A percentile compares a stretch with the other conserved stretches of the same genome.
Conservation (phyloP, 495 filamentous ascomycete species). For the Cudoniella acicularis region DNA sequence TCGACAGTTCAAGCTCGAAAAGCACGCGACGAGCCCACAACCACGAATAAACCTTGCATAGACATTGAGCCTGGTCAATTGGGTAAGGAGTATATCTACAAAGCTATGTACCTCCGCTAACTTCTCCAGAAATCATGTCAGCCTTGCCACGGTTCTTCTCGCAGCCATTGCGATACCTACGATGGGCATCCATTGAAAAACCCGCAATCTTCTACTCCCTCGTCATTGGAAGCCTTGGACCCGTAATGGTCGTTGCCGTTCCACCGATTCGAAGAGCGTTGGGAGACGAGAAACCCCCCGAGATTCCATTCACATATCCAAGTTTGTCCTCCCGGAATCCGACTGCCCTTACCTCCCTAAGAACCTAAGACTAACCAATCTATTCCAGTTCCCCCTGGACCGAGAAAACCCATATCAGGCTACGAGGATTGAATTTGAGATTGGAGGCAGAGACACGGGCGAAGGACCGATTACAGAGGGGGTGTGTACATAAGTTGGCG, state of each 20-base stretch:
- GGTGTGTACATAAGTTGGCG: constrained; percentile 12
- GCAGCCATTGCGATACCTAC: constrained; percentile 73
- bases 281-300: constrained; percentile 62
- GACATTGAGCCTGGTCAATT: constrained; percentile 9
- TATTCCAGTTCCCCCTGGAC: constrained; percentile 21
- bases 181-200: constrained; percentile 80
- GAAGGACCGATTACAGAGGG: background rate
- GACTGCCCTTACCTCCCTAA: background rate
- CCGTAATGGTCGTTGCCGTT: constrained; percentile 59
- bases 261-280: constrained; percentile 66
- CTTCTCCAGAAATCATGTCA: constrained; percentile 46
- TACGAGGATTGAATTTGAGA: constrained; percentile 20
- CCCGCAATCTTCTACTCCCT: constrained; percentile 86
- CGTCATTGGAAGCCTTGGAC: constrained; percentile 67
- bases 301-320: constrained; percentile 86
- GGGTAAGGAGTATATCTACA: background rate
- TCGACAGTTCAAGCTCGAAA: background rate
- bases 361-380: background rate
- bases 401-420: constrained; percentile 21
- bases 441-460: background rate
- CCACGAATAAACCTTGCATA: background rate
- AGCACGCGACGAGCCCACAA: constrained; percentile 1
- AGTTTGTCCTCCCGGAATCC: constrained; percentile 43
- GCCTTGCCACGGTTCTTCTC: constrained; percentile 73
- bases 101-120: background rate